Conservation (phyloP, 2,329 filamentous ascomycete species). For the Sclerotiophoma versabilis region DNA sequence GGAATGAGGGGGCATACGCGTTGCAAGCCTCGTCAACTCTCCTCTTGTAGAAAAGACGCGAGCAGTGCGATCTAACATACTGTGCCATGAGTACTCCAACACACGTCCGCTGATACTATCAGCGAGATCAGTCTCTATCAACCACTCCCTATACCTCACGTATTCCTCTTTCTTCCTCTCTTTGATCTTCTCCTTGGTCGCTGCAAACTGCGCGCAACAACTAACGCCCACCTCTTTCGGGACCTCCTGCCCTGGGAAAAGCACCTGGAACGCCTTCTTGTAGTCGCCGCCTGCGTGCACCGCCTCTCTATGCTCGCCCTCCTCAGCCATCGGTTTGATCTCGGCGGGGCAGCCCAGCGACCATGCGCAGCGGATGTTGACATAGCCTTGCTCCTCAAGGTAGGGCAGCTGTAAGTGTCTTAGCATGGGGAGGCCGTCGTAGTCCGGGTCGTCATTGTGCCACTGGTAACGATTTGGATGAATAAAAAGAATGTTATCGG, state of each 20-base stretch:
- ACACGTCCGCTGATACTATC: constrained; percentile 62
- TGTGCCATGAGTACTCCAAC: constrained; percentile 68
- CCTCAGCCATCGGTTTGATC: constrained; percentile 55
- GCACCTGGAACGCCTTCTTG: constrained; percentile 56
- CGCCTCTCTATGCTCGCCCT: constrained; percentile 50
- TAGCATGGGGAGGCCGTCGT: constrained; percentile 59
- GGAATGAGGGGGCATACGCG: neutral
- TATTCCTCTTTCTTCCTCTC: constrained; percentile 58
- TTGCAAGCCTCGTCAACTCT: neutral
- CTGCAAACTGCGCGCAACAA: constrained; percentile 65
- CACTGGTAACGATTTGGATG: constrained; percentile 55
- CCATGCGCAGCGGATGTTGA: constrained; percentile 63
- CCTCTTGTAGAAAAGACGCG: too few species aligned
- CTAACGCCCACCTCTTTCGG: constrained; percentile 58
- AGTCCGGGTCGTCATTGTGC: constrained; percentile 62
- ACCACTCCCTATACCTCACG: constrained; percentile 57
- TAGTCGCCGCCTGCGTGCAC: constrained; percentile 60
- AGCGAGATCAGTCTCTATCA: constrained; percentile 54
- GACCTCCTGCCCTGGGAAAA: constrained; percentile 53
- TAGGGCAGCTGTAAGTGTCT: constrained; percentile 58
- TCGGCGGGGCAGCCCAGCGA: constrained; percentile 60
- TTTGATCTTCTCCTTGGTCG: constrained; percentile 56
- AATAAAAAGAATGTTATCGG: constrained; percentile 52
- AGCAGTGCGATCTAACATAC: constrained; percentile 48
- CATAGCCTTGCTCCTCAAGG: constrained; percentile 59